Evolutionary conservation across 345 rosid genomes (phyloP), one percentile per base, ranked within the genome.

Genomic region (Aethionema arabicum): DNA sequence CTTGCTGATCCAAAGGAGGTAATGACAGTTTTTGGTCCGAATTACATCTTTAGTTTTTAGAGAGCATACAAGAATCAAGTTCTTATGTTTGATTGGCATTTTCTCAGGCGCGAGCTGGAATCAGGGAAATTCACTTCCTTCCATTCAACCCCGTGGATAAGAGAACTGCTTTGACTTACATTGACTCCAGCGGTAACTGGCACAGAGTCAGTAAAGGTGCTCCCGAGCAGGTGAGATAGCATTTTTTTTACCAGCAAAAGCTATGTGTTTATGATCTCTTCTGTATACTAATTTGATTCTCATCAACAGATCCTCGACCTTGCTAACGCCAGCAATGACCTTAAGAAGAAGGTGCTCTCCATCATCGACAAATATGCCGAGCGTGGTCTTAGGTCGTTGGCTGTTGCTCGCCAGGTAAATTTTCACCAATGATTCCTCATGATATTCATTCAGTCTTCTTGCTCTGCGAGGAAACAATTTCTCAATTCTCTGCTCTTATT

Each of bases 361-460:
- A 88, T 87, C 53, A 92, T 92, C 38, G 96, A 89, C 61, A 92
- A 89, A 73, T 92, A 79, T 67, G 98, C 98, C 12, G 96, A 92
- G 61, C 91, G 98, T 65, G 98, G 98, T 33, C 96, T 92, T 66
- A 82, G 98, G 64, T 92, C 98, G 44, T 79, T 92, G 72, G 96
- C 75, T 48, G 98, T 92, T 61, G 87, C 98, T 51, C 85, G 87
- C 78, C 98, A 92, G 96, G 98, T 72, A 66, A 57, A 16, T 60
- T 39, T 59, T 52, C 11, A 14, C 33, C 46, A 33, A 3, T 53
- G 56, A 65, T 52, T 36, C 27, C 32, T 72, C 31, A 40, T 65
- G 9, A 5, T n/a, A 51, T 37, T 52, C 43, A 51, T 37, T 52
- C 43, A 27, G 30, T 42, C 41, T 41, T 43, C 8, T 41, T 52